Evolutionary conservation across 2,329 filamentous ascomycete genomes (phyloP), one percentile per base, ranked within the genome.

Genomic region (Elsinoe batatas): DNA sequence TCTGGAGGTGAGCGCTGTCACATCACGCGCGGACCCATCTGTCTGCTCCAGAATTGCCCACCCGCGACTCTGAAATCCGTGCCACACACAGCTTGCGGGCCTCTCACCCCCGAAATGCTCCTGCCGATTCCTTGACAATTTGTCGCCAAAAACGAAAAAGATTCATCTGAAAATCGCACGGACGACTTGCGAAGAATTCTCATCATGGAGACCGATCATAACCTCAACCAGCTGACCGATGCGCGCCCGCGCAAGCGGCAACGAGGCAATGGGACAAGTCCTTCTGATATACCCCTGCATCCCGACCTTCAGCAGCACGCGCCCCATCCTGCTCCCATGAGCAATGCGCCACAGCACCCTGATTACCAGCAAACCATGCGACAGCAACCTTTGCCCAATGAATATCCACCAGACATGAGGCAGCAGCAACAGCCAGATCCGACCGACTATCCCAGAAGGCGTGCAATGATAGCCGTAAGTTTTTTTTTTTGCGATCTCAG

Each of bases 371-470:
- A 38, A 37, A 17, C 22, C 30, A 46, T 38, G 33, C 51, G 42
- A 38, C 53, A 55, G 38, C 38, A 30, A 26, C 38, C 53, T 20
- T 17, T 47, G 8, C 37, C 33, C 10, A 40, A 55, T n/a, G 40
- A 47, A 10, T 46, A 44, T 26, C 37, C 43, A 5, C 18, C 53
- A 3, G 66, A 68, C n/a, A 51, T 47, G 38, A 33, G 53, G 40
- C 40, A 35, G 20, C 22, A 36, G 17, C 30, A 30, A 12, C 35
- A 46, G 30, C 13, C 53, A 20, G 66, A 68, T 20, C 59, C 63
- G 1, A 58, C 64, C 36, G 65, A 68, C 58, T 68, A 68, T 53
- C 66, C 65, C 15, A 62, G 66, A 30, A 59, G 64, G 20, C 58
- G 66, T 33, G 66, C 66, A 3, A 65, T 63, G 13, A 68, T 68